Evolutionary conservation across 2,329 filamentous ascomycete species (phyloP).

Genomic region (Ophiocordyceps polyrhachis-furcata): DNA sequence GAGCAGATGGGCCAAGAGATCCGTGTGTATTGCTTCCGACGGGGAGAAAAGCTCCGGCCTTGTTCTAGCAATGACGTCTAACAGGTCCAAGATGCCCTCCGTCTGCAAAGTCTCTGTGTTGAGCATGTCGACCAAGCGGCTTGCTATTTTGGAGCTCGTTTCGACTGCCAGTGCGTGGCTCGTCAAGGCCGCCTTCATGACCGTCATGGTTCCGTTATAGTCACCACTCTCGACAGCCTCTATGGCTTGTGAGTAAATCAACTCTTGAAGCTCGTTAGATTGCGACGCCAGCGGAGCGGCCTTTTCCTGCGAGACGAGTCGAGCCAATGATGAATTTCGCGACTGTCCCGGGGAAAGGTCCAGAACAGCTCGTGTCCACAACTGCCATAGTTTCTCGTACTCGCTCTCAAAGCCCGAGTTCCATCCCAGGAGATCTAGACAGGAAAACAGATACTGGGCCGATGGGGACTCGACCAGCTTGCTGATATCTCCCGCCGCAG

Average conservation of each 20-base stretch:
- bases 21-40: conserved; percentile 26
- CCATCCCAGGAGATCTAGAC: conserved; percentile 37
- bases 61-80: conserved; percentile 29
- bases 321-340: conserved; percentile 17
- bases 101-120: conserved; percentile 10
- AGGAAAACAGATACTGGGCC: conserved; percentile 43
- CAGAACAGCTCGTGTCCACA: conserved; percentile 24
- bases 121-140: conserved; percentile 16
- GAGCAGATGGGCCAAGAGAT: conserved; percentile 32
- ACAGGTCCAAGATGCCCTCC: conserved; percentile 19
- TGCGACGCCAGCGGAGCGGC: conserved; percentile 20
- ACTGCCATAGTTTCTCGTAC: conserved; percentile 25
- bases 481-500: conserved; percentile 37
- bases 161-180: conserved; percentile 21
- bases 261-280: conserved; percentile 24
- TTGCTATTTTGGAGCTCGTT: conserved; percentile 14
- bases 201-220: conserved; percentile 14
- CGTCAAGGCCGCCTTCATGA: conserved; percentile 29
- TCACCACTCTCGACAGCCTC: conserved; percentile 16
- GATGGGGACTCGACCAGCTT: conserved; percentile 50
- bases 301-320: conserved; percentile 26
- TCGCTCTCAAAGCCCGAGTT: conserved; percentile 17
- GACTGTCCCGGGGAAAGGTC: conserved; percentile 7
- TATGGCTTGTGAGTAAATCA: conserved; percentile 22
- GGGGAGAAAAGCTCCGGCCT: conserved; percentile 24